Evolutionary conservation across 169 alveolate species (phyloP), one percentile per base, ranked within the genome.

Genomic region (Hepatocystis sp.): DNA sequence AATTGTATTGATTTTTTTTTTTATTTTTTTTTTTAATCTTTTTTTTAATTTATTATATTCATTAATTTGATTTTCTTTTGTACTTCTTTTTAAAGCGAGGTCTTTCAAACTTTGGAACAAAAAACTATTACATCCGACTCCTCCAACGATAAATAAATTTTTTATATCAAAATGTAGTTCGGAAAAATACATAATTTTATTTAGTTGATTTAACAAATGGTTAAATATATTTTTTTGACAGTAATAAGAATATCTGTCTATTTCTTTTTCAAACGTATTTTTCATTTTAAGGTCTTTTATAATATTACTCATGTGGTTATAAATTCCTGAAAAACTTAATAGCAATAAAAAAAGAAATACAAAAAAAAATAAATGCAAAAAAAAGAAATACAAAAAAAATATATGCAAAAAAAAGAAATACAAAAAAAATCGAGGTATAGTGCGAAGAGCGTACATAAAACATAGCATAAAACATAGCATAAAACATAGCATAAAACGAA

Each of bases 161-260:
- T 71, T 71, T 71, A 71, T 58, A 36, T 71, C 58, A 39, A 71
- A 71, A 71, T 71, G 86, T 3, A 71, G 56, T 49, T 71, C 86
- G 4, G 78, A 71, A 25, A 56, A 71, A 23, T 71, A 71, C 86
- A 71, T 71, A 42, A 71, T 71, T 71, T 71, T 71, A 52, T 58
- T 58, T 11, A 71, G 28, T 25, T 71, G 86, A 23, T 30, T 56
- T 51, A 51, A n/a, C n/a, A 71, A 49, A 52, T 71, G 86, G 17
- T 58, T 30, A 30, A 71, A 71, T 27, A 71, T 71, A 28, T 71
- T 56, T 13, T 52, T 71, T 30, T 71, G 86, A 27, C 76, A 28
- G 28, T 40, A 71, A 27, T 71, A 71, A 10, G 86, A 71, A 71
- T 71, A 71, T 44, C 76, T 71, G 46, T 32, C 76, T 71, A 42